Evolutionary conservation across 176 grass and related monocot genomes (phyloP).

Genomic region (maize (Zea mays)): DNA sequence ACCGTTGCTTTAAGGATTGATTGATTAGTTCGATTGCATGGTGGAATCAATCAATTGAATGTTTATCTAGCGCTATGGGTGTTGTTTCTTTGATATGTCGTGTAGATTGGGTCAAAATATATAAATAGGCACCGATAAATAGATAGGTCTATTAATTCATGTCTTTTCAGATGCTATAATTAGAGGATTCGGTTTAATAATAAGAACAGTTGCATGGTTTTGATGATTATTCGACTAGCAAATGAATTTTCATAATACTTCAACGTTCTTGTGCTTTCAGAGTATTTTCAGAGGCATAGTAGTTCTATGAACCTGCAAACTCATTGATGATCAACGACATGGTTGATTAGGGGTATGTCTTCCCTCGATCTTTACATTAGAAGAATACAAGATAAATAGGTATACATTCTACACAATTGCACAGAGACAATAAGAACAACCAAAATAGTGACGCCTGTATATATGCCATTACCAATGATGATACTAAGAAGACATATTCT

Average conservation of each 20-base stretch:
- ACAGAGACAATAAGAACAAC: too few species aligned
- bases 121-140: background rate
- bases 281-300: background rate
- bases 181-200: background rate
- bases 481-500: too few species aligned
- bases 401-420: too few species aligned
- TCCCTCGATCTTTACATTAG: too few species aligned
- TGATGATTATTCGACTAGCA: background rate
- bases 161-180: background rate
- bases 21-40: background rate
- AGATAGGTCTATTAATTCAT: background rate
- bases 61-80: background rate
- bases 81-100: background rate
- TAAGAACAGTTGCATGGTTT: background rate
- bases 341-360: too few species aligned
- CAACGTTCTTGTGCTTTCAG: background rate
- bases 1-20: constrained; percentile 4
- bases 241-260: background rate
- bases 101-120: background rate
- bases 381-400: too few species aligned
- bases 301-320: background rate
- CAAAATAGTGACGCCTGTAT: too few species aligned
- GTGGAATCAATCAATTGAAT: constrained; percentile 17
- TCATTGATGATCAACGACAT: too few species aligned
- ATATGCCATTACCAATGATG: too few species aligned